Base-by-base conservation (phyloP, 2,329 filamentous ascomycete genomes). In the Aspergillus luchuensis region DNA sequence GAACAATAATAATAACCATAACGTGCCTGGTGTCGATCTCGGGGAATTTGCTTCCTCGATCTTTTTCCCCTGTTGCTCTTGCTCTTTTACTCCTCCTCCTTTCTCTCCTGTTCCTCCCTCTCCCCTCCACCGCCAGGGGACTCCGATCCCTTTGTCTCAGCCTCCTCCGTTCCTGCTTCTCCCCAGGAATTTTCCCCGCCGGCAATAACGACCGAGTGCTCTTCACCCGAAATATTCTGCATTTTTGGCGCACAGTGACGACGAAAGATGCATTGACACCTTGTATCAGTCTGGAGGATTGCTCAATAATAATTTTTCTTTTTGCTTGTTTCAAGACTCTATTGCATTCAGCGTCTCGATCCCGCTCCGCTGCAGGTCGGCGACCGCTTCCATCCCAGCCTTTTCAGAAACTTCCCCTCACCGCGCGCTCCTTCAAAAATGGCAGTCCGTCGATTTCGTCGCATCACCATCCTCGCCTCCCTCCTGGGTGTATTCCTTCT, bases 401-500 rank as follows among this genome's bases (percentile, higher is more conserved):
- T 28, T 53, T n/a, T 33, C 45, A 13, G 49, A n/a, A 52, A n/a
- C 4, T n/a, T 15, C 51, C 51, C 38, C 52, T 47, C 52, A 45
- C 56, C 53, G 69, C 41, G 19, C 8, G 38, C 36, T 10, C 13
- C 17, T 8, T 3, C 17, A 13, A 33, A 8, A 30, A 56, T 43
- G 53, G 43, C 41, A 25, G 6, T 56, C 39, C 53, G 68, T 59
- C 70, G 70, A 57, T 72, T 72, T 60, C 74, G 74, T 56, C 75
- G 73, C 65, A 71, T 74, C 38, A 60, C 69, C 80, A 68, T 81
- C 76, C 50, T 83, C 80, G 74, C 88, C 82, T 69, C 86, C 78
- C 59, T 84, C 77, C 76, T 85, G 82, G 61, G 88, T 72, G 51
- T 80, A 78, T 67, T 84, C 78, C 62, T 91, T 77, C 61, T 82